phyloP scores from a whole-genome alignment of 495 filamentous ascomycete species.

The Aspergillus steynii region DNA sequence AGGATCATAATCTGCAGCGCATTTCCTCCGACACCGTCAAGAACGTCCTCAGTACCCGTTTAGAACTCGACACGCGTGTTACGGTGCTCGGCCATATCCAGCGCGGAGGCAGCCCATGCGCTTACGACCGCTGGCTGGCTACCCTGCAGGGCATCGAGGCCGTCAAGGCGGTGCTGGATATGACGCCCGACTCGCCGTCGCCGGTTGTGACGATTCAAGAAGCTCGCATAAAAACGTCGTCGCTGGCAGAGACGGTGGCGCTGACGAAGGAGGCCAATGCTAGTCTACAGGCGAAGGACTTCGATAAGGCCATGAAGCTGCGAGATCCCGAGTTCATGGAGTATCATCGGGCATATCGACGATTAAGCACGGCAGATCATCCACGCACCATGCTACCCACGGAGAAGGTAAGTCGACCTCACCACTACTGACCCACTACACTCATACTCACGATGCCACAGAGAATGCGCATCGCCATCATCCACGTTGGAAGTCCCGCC shows the following conservation, averaged over 20 bases:
- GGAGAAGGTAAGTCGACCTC: conserved; percentile 56
- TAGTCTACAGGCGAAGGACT: conserved; percentile 78
- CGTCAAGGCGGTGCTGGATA: conserved; percentile 87
- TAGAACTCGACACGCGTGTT: conserved; percentile 84
- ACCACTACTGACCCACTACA: background rate
- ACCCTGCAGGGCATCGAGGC: conserved; percentile 94
- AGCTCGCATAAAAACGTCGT: conserved; percentile 88
- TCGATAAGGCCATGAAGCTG: conserved; percentile 78
- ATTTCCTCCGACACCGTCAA: conserved; percentile 78
- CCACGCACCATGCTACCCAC: conserved; percentile 60
- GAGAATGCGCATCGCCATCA: conserved; percentile 87
- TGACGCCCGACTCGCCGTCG: conserved; percentile 81
- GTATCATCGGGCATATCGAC: conserved; percentile 83
- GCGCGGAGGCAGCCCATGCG: conserved; percentile 82
- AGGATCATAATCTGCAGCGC: conserved; percentile 77
- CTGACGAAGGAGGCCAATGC: conserved; percentile 78
- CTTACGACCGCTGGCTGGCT: conserved; percentile 89
- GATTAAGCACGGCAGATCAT: conserved; percentile 71
- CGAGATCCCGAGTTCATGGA: conserved; percentile 91
- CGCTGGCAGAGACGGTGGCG: conserved; percentile 79
- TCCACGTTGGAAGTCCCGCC: conserved; percentile 93
- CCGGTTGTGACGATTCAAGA: conserved; percentile 91
- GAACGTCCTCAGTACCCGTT: conserved; percentile 73
- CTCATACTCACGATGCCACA: conserved; percentile 28
- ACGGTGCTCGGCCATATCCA: conserved; percentile 95